Evolutionary conservation across 2,329 filamentous ascomycete genomes (phyloP), one percentile per base, ranked within the genome.

Genomic region (Trichophyton benhamiae): DNA sequence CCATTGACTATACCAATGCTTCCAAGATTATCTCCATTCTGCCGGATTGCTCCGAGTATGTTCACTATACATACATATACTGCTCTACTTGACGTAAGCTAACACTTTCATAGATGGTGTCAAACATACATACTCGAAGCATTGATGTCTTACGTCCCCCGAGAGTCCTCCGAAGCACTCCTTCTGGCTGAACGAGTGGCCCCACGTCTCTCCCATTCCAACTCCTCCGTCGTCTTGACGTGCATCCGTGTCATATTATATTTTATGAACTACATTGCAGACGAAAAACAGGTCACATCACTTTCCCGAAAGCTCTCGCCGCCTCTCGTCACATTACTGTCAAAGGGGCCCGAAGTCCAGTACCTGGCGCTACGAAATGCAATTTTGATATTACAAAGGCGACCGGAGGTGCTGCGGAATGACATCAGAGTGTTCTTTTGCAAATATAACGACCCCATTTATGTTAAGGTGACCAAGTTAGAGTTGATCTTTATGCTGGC

Each of bases 401-500:
- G 92, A 61, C 94, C 94, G 0, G 94, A 97, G 70, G 92, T 99
- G 7, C 76, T 99, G 60, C 85, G 91, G 65, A 97, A 96, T 74
- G 94, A 99, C 74, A 97, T 99, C 65, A 85, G 94, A 55, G 94
- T 99, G 36, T 99, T 99, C 77, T 99, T 99, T 77, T 99, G 94
- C 84, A 99, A 99, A 80, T 99, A 99, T 77, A 99, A 99, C 73
- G 94, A 99, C 71, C 94, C 94, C 0, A 99, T 99, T 66, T 99
- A 97, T 73, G 94, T 99, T 77, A 99, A 99, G 75, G 94, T 99
- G 59, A 99, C 94, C 15, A 99, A 99, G 76, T 82, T 99, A 58
- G 94, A 99, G 76, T 83, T 99, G 68, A 97, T 99, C 67, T 99
- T 99, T 75, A 99, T 97, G 94, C 82, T 99, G 63, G 94, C 94